phyloP scores from a whole-genome alignment of 139 green algal genomes.

The Mesotaenium endlicherianum region DNA sequence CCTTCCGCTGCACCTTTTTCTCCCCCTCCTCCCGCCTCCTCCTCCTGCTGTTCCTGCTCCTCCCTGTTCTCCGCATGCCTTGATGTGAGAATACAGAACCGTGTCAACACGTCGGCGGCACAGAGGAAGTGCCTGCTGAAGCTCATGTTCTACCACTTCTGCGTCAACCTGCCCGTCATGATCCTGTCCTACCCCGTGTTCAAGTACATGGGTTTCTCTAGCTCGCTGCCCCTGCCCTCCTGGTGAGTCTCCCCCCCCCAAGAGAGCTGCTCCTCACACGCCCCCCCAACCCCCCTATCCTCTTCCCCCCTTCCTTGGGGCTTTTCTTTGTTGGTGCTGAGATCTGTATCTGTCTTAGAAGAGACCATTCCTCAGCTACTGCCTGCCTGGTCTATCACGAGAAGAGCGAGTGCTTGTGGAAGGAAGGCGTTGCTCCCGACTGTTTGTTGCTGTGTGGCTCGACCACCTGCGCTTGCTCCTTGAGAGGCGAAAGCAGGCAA shows the following conservation, averaged over 20 bases:
- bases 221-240: constrained; percentile 49
- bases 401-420: no score
- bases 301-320: background rate
- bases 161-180: constrained; percentile 53
- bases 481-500: no score
- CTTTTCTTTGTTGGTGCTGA: no score
- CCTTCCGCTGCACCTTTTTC: background rate
- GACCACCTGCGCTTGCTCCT: no score
- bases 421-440: no score
- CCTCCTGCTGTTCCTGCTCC: background rate
- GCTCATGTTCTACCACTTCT: constrained; percentile 50
- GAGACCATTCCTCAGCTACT: no score
- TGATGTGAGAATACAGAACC: background rate
- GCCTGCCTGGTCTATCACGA: no score
- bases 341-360: no score
- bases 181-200: constrained; percentile 53
- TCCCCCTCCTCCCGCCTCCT: background rate
- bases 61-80: background rate
- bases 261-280: background rate
- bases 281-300: background rate
- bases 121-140: constrained; percentile 48
- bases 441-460: no score
- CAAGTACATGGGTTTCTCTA: constrained; percentile 49
- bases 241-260: constrained; percentile 25
- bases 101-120: background rate